Evolutionary conservation across 1,284 basidiomycete species (phyloP).

Genomic region (Pseudozyma thailandica): DNA sequence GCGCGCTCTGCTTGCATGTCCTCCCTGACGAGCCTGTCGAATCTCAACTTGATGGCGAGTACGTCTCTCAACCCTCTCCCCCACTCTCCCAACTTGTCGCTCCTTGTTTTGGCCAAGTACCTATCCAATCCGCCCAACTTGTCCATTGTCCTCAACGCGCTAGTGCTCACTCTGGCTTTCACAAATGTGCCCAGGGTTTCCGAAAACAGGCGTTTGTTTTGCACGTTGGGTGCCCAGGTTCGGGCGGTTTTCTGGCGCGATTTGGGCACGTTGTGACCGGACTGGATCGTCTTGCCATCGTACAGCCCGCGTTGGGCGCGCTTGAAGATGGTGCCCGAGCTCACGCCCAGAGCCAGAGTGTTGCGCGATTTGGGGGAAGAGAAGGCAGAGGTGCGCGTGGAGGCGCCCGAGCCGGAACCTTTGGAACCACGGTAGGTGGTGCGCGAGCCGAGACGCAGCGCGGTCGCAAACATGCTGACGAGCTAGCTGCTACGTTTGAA

Average conservation of each 20-base stretch:
- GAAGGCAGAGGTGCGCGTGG: conserved; percentile 55
- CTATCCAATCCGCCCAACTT: conserved; percentile 64
- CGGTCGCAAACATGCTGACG: conserved; percentile 57
- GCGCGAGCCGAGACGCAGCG: conserved; percentile 60
- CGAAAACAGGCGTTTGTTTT: conserved; percentile 51
- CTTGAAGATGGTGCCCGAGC: conserved; percentile 60
- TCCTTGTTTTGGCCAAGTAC: conserved; percentile 59
- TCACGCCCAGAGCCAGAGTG: conserved; percentile 32
- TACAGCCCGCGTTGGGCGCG: conserved; percentile 65
- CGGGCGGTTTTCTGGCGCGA: conserved; percentile 64
- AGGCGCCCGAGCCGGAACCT: conserved; percentile 62
- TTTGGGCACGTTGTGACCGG: conserved; percentile 64
- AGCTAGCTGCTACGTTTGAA: too few species aligned
- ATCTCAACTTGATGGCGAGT: conserved; percentile 34
- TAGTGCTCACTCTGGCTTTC: conserved; percentile 40
- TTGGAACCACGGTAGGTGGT: conserved; percentile 64
- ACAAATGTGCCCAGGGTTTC: conserved; percentile 48
- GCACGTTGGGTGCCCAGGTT: conserved; percentile 64
- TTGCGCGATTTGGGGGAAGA: conserved; percentile 63
- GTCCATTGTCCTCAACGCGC: conserved; percentile 58
- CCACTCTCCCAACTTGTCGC: conserved; percentile 56
- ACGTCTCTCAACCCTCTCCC: conserved; percentile 56
- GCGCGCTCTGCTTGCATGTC: too few species aligned
- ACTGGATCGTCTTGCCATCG: conserved; percentile 61
- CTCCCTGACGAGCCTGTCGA: too few species aligned